These are phyloP conservation scores for Acrocalymma vagum DNA, from an alignment of 2,329 filamentous ascomycete species.

Conservation along the genomic window DNA sequence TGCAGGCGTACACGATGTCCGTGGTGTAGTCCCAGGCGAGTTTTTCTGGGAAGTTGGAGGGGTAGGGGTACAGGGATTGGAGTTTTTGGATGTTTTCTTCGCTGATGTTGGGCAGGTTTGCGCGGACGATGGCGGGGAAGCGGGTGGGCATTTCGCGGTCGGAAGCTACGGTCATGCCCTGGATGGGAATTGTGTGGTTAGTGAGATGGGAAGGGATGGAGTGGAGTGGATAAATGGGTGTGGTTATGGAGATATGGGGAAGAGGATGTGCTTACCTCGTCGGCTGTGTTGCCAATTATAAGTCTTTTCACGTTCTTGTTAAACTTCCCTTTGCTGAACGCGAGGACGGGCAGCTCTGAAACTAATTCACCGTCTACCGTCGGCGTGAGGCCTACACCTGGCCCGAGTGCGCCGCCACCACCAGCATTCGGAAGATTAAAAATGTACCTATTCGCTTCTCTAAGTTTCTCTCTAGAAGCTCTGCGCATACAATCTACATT, in stretches of 20 bases:
- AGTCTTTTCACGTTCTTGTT: conserved; percentile 10
- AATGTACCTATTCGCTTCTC: conserved; percentile 6
- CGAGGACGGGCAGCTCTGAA: conserved; percentile 5
- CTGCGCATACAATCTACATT: conserved; percentile 3
- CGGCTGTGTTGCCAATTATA: conserved; percentile 4
- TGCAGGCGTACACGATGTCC: conserved; percentile 6
- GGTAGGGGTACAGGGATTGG: conserved; percentile 6
- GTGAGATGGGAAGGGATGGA: no score
- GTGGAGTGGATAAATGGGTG: no score
- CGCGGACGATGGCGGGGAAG: conserved; percentile 10
- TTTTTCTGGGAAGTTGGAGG: conserved; percentile 3
- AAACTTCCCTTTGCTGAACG: conserved; percentile 9
- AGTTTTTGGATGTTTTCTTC: conserved; percentile 5
- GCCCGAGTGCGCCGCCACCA: conserved; percentile 7
- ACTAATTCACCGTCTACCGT: conserved; percentile 12
- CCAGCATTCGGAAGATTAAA: conserved; percentile 1
- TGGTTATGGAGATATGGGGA: no score
- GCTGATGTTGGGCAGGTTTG: conserved; percentile 9
- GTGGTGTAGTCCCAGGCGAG: conserved; percentile 10
- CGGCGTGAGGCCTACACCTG: conserved; percentile 4
- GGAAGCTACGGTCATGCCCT: conserved; percentile 8
- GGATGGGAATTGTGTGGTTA: no score
- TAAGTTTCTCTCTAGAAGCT: not conserved
- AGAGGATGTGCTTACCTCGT: no score
- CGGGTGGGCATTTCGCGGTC: conserved; percentile 9